Evolutionary conservation across 1,139 yeast species (phyloP), one percentile per base, ranked within the genome.

Genomic region (Pichia sorboxylosa): DNA sequence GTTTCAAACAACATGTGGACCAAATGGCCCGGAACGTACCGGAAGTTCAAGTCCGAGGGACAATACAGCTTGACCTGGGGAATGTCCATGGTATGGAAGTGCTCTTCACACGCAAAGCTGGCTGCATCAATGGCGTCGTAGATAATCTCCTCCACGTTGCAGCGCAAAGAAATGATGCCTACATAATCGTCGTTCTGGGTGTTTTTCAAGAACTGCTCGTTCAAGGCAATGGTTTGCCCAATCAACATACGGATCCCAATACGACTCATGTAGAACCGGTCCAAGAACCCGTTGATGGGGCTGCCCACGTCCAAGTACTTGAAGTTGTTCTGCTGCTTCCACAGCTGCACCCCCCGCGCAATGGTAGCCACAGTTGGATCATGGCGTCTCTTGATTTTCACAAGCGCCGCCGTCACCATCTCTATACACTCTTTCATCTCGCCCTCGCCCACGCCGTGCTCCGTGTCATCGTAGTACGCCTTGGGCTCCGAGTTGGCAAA

Each of bases 321-420:
- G 2, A 64, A 63, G 45, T 61, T 61, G 46, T 66, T 68, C 44
- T 64, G 69, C 16, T 56, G 52, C 51, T 84, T 84, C 94, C 94
- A 85, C 56, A 82, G 93, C 48, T 79, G 76, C 8, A 84, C 93
- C 14, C 95, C 95, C 47, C 82, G 87, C 1, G 95, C 95, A 55
- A 85, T 79, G 0, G 94, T 84, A 9, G 93, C 81, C 10, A 85
- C 95, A 0, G 94, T 87, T 3, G 94, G 93, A 57, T 85, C 95
- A 52, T 85, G 95, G 33, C 95, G 64, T 46, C 70, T 71, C 51
- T 84, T 84, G 54, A 84, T 84, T 42, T 67, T 71, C 32, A 73
- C 68, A 37, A 84, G 61, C 0, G 83, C 64, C 33, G 76, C 76
- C 33, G 75, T 73, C 11, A 83, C 87, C 16, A 54, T 45, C 44